Evolutionary conservation across 2,329 filamentous ascomycete species (phyloP).

Genomic region (Volutella citrinella): DNA sequence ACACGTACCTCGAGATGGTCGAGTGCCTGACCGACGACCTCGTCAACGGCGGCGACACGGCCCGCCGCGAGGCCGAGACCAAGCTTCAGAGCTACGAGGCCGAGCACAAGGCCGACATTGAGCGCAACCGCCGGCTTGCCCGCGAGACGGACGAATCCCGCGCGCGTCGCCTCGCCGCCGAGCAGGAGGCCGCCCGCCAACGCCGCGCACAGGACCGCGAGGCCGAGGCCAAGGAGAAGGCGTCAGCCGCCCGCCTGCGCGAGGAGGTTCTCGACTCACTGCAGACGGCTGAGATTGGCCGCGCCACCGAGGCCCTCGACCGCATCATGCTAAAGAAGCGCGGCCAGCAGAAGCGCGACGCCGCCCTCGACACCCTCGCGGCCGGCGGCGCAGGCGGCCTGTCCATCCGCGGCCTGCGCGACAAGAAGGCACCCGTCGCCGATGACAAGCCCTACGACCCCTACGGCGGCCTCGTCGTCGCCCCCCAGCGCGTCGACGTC

Average conservation of each 20-base stretch:
- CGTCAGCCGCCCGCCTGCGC: conserved; percentile 59
- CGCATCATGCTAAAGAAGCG: conserved; percentile 72
- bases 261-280: conserved; percentile 70
- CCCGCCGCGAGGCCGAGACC: conserved; percentile 46
- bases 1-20: conserved; percentile 91
- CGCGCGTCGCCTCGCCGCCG: conserved; percentile 55
- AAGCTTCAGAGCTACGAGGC: conserved; percentile 62
- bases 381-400: conserved; percentile 33
- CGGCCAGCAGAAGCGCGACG: conserved; percentile 46
- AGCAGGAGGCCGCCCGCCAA: conserved; percentile 61
- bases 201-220: conserved; percentile 60
- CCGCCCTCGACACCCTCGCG: conserved; percentile 32
- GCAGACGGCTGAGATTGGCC: conserved; percentile 56
- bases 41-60: conserved; percentile 66
- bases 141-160: conserved; percentile 53
- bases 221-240: conserved; percentile 70
- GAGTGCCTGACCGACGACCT: conserved; percentile 90
- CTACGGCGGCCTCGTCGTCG: conserved; percentile 72
- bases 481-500: conserved; percentile 67
- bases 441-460: conserved; percentile 81
- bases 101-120: conserved; percentile 67
- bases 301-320: conserved; percentile 56
- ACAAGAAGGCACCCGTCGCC: conserved; percentile 41
- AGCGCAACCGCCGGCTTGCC: conserved; percentile 56
- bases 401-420: conserved; percentile 79